A percentile compares a stretch with the other conserved stretches of the same genome.
Conservation (phyloP, 176 grass and related monocot genomes). For the Coix lacrymajobi region DNA sequence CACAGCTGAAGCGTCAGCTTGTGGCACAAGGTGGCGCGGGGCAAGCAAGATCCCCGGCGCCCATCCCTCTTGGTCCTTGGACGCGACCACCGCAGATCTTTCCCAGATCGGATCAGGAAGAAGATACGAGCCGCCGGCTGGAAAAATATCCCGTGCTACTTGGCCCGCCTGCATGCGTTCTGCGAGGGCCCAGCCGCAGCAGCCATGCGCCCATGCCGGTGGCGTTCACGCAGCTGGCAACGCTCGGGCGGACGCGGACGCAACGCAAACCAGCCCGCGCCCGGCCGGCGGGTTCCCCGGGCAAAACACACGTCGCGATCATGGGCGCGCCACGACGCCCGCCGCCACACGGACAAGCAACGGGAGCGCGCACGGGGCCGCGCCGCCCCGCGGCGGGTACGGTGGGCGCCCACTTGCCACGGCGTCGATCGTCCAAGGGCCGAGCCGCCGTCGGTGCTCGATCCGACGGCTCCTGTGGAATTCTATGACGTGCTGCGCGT, state of each 20-base stretch:
- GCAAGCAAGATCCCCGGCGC: background rate
- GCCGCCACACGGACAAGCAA: conserved; percentile 21
- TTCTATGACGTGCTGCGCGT: conserved; percentile 9
- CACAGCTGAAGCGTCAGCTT: background rate
- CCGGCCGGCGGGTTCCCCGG: background rate
- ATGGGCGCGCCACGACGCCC: conserved; percentile 10
- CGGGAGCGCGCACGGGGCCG: background rate
- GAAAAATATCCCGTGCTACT: background rate
- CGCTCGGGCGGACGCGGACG: conserved; percentile 21
- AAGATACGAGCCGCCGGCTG: background rate
- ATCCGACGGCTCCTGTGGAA: background rate
- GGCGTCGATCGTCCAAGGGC: background rate
- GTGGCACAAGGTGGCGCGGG: background rate
- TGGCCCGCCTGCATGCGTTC: background rate
- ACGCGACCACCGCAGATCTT: background rate
- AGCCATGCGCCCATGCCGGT: background rate
- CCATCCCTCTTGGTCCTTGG: background rate
- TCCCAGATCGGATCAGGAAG: background rate
- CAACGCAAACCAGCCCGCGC: background rate
- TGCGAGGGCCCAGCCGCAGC: background rate
- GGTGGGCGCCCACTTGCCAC: background rate
- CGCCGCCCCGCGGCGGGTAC: background rate
- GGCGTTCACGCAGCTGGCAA: conserved; percentile 11
- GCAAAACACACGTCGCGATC: background rate
- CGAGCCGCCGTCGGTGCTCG: background rate